A percentile compares a stretch with the other conserved stretches of the same genome.
These are phyloP conservation scores for Schizosaccharomyces japonicus DNA, from an alignment of 805 yeast genomes.

Conservation along the genomic window DNA sequence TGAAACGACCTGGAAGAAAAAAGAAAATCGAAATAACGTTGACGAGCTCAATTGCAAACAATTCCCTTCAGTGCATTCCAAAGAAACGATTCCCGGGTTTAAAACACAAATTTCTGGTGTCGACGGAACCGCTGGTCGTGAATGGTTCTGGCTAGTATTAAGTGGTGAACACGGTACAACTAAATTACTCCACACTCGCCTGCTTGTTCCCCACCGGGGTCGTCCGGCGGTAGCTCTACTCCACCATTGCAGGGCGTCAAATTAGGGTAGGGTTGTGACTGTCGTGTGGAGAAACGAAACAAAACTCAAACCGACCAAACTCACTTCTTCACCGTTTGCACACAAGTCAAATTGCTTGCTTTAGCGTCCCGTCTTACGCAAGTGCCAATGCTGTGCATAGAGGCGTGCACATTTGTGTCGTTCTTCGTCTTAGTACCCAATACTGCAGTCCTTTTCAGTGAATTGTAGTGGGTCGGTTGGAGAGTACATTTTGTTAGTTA, in stretches of 20 bases:
- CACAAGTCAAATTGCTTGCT: slow-evolving; percentile 3
- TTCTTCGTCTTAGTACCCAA: slow-evolving; percentile 1
- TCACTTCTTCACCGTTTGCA: background rate
- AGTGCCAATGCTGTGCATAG: slow-evolving; percentile 4
- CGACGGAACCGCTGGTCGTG: too few species aligned
- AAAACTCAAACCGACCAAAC: background rate
- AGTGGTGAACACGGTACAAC: background rate
- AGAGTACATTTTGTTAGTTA: background rate
- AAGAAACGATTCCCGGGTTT: too few species aligned
- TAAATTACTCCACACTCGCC: background rate
- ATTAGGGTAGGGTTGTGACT: background rate
- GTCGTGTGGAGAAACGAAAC: background rate
- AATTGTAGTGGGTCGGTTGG: slow-evolving; percentile 3
- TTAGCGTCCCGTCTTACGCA: background rate
- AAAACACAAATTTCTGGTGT: too few species aligned
- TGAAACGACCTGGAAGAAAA: background rate
- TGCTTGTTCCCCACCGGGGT: background rate
- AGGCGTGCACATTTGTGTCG: background rate
- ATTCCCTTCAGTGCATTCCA: too few species aligned
- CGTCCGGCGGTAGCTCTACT: background rate
- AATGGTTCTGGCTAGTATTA: too few species aligned
- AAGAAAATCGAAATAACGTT: background rate
- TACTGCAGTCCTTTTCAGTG: background rate
- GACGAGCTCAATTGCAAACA: background rate
- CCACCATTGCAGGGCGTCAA: background rate